A percentile compares a stretch with the other conserved stretches of the same genome.
These are phyloP conservation scores for Neurospora tetrasperma DNA, from an alignment of 495 filamentous ascomycete species.

Conservation along the genomic window DNA sequence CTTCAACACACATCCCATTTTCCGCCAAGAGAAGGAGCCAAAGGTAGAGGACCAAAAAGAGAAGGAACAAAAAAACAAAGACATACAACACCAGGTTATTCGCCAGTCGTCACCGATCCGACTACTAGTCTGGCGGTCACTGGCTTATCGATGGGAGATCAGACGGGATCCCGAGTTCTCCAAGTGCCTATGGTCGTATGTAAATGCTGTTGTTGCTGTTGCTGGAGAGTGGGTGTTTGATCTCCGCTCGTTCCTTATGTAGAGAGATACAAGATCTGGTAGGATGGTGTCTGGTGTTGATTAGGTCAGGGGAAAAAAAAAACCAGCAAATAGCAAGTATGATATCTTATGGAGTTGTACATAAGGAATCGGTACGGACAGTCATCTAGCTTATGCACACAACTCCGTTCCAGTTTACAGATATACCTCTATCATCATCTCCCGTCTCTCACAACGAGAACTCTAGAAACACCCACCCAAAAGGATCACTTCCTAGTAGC, in stretches of 20 bases:
- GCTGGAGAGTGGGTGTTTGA: not conserved
- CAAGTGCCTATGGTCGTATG: not conserved
- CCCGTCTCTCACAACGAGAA: not conserved
- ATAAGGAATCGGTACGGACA: not conserved
- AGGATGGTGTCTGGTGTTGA: not conserved
- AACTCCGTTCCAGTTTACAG: not conserved
- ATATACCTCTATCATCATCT: not conserved
- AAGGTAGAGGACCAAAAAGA: no score
- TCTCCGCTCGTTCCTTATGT: not conserved
- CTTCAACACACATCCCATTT: no score
- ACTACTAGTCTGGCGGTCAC: not conserved
- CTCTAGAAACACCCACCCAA: not conserved
- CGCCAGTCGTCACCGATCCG: not conserved
- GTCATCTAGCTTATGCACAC: not conserved
- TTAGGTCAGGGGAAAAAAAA: not conserved
- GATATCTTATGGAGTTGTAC: not conserved
- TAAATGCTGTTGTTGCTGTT: not conserved
- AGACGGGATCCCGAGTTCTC: not conserved
- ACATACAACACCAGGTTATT: not conserved
- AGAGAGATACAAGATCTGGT: not conserved
- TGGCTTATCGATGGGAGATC: not conserved
- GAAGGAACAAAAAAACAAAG: no score
- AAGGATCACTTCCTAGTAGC: not conserved
- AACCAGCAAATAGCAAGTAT: not conserved
- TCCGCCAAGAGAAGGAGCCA: no score